These are phyloP conservation scores for Penstemon newberryi DNA, from an alignment of 257 asterid genomes.

Conservation along the genomic window DNA sequence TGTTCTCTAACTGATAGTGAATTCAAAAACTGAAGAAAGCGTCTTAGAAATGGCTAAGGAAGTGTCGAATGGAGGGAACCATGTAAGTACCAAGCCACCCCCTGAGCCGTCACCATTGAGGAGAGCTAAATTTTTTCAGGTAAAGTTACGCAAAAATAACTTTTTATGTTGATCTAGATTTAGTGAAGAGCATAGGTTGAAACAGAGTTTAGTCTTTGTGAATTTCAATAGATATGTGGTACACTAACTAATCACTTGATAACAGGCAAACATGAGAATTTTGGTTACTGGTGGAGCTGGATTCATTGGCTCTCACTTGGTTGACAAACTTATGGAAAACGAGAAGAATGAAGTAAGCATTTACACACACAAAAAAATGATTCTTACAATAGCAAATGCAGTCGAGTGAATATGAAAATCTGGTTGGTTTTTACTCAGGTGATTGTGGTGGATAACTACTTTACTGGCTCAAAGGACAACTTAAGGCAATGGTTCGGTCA, in stretches of 20 bases:
- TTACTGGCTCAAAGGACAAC: conserved; percentile 98
- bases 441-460: conserved; percentile 89
- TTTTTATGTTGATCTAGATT: too few species aligned
- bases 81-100: conserved; percentile 68
- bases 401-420: neutral
- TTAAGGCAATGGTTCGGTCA: conserved; percentile 92
- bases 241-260: conserved; percentile 17
- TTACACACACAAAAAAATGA: neutral
- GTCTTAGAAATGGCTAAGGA: conserved; percentile 62
- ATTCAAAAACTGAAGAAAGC: conserved; percentile 31
- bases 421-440: conserved; percentile 44
- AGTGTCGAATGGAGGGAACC: conserved; percentile 59
- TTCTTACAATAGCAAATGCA: conserved; percentile 3
- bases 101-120: conserved; percentile 97
- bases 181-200: neutral
- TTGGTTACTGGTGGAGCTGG: conserved; percentile 99
- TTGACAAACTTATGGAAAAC: conserved; percentile 87
- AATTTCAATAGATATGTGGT: neutral
- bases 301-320: conserved; percentile 98
- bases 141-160: conserved; percentile 17
- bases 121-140: conserved; percentile 88
- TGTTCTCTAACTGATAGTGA: neutral
- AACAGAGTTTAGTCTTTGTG: neutral
- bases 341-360: conserved; percentile 87
- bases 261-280: conserved; percentile 94